phyloP scores from a whole-genome alignment of 495 filamentous ascomycete genomes.

The Aspergillus sparsus region DNA sequence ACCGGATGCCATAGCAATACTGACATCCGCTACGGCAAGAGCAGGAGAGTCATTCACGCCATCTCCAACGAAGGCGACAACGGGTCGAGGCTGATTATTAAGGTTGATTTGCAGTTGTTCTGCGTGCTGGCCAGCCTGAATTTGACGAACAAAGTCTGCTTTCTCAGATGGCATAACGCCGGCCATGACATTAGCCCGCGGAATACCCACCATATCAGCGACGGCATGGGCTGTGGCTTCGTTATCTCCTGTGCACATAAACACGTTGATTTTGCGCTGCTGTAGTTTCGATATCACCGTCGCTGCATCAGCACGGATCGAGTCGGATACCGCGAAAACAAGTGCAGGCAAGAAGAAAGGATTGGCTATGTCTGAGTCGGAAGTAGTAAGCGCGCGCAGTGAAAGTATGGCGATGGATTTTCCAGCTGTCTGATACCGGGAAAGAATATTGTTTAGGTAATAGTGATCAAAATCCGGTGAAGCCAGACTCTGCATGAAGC shows the following conservation, averaged over 20 bases:
- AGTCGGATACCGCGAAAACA: slow-evolving; percentile 69
- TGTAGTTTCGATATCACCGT: slow-evolving; percentile 68
- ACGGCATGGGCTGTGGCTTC: slow-evolving; percentile 59
- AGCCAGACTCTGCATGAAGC: slow-evolving; percentile 55
- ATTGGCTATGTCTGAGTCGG: slow-evolving; percentile 26
- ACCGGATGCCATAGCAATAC: slow-evolving; percentile 80
- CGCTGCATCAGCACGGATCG: slow-evolving; percentile 74
- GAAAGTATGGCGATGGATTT: slow-evolving; percentile 75
- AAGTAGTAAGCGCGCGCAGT: slow-evolving; percentile 33
- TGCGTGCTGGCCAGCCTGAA: slow-evolving; percentile 55
- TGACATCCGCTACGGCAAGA: slow-evolving; percentile 75
- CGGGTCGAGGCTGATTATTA: slow-evolving; percentile 20
- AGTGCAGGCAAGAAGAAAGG: slow-evolving; percentile 59
- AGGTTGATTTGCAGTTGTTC: not conserved
- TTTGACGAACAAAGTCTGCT: slow-evolving; percentile 75
- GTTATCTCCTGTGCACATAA: slow-evolving; percentile 90
- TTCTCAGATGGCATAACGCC: slow-evolving; percentile 86
- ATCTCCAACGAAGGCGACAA: slow-evolving; percentile 73
- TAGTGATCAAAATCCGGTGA: slow-evolving; percentile 28
- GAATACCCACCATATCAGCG: slow-evolving; percentile 76
- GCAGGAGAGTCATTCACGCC: slow-evolving; percentile 90
- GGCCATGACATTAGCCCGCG: slow-evolving; percentile 74
- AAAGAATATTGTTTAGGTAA: slow-evolving; percentile 49
- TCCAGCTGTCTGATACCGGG: slow-evolving; percentile 67
- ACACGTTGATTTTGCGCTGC: slow-evolving; percentile 65